Evolutionary conservation across 225 moss, liverwort and hornwort species (phyloP).

Genomic region (Pleurozium schreberi): DNA sequence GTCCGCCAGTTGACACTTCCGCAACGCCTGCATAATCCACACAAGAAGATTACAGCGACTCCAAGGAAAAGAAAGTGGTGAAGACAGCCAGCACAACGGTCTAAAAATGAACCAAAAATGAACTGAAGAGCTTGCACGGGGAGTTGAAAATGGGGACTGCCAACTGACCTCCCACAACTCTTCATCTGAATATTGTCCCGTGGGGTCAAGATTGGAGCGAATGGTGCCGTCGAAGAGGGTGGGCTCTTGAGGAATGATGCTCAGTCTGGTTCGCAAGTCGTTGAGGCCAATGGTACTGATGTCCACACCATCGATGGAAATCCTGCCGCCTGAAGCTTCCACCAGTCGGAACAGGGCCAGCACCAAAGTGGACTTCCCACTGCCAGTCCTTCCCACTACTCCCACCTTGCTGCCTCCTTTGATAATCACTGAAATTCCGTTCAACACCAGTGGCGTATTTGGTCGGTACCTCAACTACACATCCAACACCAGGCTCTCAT

Average conservation of each 20-base stretch:
- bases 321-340: conserved; percentile 47
- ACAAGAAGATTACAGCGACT: neutral
- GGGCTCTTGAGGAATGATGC: conserved; percentile 74
- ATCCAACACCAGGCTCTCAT: neutral
- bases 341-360: conserved; percentile 60
- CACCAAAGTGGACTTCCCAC: conserved; percentile 61
- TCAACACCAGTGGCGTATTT: conserved; percentile 49
- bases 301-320: conserved; percentile 46
- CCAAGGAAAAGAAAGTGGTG: neutral
- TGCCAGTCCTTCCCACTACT: conserved; percentile 65
- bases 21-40: conserved; percentile 19
- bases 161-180: conserved; percentile 59
- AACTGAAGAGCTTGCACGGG: neutral
- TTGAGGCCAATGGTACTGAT: conserved; percentile 48
- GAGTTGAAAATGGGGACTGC: neutral
- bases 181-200: conserved; percentile 32
- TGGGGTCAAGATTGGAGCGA: conserved; percentile 61
- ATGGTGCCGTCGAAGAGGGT: conserved; percentile 64
- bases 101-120: neutral
- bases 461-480: conserved; percentile 52
- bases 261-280: conserved; percentile 47
- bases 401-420: conserved; percentile 57
- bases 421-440: conserved; percentile 36
- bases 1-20: conserved; percentile 43
- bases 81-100: neutral